Percentiles rank a stretch among this genome's conserved stretches.
These are phyloP conservation scores for Penicillium canariense DNA, from an alignment of 495 filamentous ascomycete genomes.

Conservation along the genomic window DNA sequence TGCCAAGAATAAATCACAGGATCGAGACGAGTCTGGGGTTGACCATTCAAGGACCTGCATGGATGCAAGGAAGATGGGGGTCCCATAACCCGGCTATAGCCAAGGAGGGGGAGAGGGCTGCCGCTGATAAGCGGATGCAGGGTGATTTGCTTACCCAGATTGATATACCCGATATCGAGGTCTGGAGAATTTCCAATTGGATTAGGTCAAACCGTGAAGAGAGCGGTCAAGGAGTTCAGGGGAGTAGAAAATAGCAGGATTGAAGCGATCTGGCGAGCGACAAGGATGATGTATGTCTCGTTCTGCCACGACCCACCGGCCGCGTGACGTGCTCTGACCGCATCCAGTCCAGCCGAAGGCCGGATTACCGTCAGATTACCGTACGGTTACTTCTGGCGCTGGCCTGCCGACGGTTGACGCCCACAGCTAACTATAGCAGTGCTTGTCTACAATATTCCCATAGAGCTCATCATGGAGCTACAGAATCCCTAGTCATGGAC, in stretches of 20 bases:
- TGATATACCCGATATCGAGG: slow-evolving; percentile 5
- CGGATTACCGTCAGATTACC: slow-evolving; percentile 19
- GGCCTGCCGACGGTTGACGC: not conserved
- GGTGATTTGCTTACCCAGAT: slow-evolving; percentile 27
- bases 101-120: slow-evolving; percentile 10
- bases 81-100: not conserved
- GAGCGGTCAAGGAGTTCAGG: slow-evolving; percentile 8
- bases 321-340: slow-evolving; percentile 46
- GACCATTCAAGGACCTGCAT: slow-evolving; percentile 15
- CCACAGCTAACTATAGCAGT: not conserved
- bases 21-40: slow-evolving; percentile 3
- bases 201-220: slow-evolving; percentile 6
- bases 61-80: slow-evolving; percentile 9
- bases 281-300: slow-evolving; percentile 44
- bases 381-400: slow-evolving; percentile 23
- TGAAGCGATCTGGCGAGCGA: slow-evolving; percentile 26
- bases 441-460: not conserved
- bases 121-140: slow-evolving; percentile 21
- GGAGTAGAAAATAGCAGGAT: slow-evolving; percentile 16
- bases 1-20: not conserved
- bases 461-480: no score
- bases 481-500: not conserved
- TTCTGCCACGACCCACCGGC: slow-evolving; percentile 44
- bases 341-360: slow-evolving; percentile 15
- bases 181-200: slow-evolving; percentile 12